These are phyloP conservation scores for Sonneratia caseolaris DNA, from an alignment of 345 rosid species.

Conservation along the genomic window DNA sequence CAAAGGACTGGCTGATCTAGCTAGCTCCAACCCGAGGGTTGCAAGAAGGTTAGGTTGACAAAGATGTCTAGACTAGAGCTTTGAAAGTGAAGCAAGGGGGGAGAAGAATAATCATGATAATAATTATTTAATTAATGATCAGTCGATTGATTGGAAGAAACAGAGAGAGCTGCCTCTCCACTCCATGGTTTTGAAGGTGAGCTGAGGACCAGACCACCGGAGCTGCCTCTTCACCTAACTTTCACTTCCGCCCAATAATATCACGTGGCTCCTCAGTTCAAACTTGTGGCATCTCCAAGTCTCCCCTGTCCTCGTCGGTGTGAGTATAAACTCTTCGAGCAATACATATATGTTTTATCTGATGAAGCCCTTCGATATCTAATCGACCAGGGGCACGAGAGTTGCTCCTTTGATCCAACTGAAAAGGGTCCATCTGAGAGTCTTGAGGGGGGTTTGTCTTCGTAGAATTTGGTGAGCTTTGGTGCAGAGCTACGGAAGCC, in stretches of 20 bases:
- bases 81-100: no score
- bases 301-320: not conserved
- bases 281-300: not conserved
- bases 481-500: not conserved
- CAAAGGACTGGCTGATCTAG: no score
- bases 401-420: not conserved
- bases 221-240: slow-evolving; percentile 7
- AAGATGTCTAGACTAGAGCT: no score
- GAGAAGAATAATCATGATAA: no score
- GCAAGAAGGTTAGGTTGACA: no score
- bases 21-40: no score
- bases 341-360: not conserved
- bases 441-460: not conserved
- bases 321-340: not conserved
- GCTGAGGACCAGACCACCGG: slow-evolving; percentile 3
- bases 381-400: no score
- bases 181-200: slow-evolving; percentile 11
- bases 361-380: no score
- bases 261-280: not conserved
- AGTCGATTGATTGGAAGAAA: not conserved
- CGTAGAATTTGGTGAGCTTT: not conserved
- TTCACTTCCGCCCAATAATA: not conserved
- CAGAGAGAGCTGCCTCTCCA: not conserved
- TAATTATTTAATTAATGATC: no score
- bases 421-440: not conserved